These are phyloP conservation scores for Cryphonectria naterciae DNA, from an alignment of 2,329 filamentous ascomycete genomes.

Conservation along the genomic window DNA sequence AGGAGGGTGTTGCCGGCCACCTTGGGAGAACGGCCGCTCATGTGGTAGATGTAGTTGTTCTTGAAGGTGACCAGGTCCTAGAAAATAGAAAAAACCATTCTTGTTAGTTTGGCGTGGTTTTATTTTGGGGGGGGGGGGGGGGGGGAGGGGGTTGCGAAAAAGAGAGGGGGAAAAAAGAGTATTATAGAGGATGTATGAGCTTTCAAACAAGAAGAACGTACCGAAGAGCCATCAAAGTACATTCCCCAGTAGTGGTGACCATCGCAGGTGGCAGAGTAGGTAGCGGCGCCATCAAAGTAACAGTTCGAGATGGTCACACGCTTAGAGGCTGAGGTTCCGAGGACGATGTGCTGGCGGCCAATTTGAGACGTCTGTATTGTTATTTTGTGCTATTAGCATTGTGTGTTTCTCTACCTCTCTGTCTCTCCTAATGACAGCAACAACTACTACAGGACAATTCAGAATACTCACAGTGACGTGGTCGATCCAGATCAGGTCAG, in stretches of 20 bases:
- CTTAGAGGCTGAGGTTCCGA: slow-evolving; percentile 36
- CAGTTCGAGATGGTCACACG: slow-evolving; percentile 64
- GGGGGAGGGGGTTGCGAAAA: too few relatives aligned
- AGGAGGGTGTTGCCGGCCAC: slow-evolving; percentile 59
- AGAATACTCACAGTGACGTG: slow-evolving; percentile 21
- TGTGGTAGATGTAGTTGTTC: slow-evolving; percentile 65
- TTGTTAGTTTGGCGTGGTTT: too few relatives aligned
- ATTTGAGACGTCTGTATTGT: slow-evolving; percentile 59
- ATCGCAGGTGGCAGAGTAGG: slow-evolving; percentile 63
- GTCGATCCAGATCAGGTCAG: slow-evolving; percentile 32
- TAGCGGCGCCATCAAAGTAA: slow-evolving; percentile 59
- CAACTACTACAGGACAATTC: neutral
- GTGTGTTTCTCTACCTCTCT: too few relatives aligned
- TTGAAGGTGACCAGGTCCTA: slow-evolving; percentile 61
- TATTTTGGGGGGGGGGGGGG: too few relatives aligned
- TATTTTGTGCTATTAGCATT: neutral
- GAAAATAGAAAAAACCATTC: neutral
- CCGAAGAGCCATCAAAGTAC: slow-evolving; percentile 56
- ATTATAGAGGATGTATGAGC: neutral
- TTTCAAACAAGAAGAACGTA: neutral
- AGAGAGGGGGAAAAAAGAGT: neutral
- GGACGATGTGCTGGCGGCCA: slow-evolving; percentile 56
- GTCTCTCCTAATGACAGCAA: neutral
- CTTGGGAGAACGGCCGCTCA: slow-evolving; percentile 62
- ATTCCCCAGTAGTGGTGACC: slow-evolving; percentile 64